phyloP scores from a whole-genome alignment of 208 protist species.

The Leptomonas seymouri region DNA sequence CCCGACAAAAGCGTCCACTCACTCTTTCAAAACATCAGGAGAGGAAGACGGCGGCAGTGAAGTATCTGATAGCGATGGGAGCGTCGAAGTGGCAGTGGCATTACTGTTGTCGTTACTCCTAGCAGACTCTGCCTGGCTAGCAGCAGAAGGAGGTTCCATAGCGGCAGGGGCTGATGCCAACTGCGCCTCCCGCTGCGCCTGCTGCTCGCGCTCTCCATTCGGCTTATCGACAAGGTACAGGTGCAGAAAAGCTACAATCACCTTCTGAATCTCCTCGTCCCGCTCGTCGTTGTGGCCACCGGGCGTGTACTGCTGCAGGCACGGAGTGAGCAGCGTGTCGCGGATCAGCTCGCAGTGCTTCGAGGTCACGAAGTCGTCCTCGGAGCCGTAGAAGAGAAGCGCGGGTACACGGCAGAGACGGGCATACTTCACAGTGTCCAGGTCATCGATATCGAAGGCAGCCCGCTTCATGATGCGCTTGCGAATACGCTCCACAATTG shows the following conservation, averaged over 20 bases:
- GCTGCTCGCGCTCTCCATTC: slow-evolving; percentile 19
- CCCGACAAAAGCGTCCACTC: not conserved
- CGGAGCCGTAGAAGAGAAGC: slow-evolving; percentile 91
- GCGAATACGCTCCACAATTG: slow-evolving; percentile 85
- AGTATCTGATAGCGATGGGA: not conserved
- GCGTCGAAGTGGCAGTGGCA: not conserved
- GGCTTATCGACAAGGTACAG: slow-evolving; percentile 83
- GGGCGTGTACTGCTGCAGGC: slow-evolving; percentile 72
- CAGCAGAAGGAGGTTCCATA: not conserved
- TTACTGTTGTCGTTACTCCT: not conserved
- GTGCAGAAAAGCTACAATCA: slow-evolving; percentile 83
- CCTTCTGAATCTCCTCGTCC: slow-evolving; percentile 66
- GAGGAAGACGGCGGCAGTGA: not conserved
- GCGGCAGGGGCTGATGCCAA: not conserved
- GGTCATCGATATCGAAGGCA: slow-evolving; percentile 94
- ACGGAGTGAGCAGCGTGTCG: slow-evolving; percentile 58
- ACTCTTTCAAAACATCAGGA: not conserved
- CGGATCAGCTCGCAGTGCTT: slow-evolving; percentile 79
- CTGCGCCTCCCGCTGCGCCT: slow-evolving; percentile 5
- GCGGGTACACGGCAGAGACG: slow-evolving; percentile 78
- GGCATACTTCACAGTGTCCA: slow-evolving; percentile 89
- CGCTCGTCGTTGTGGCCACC: slow-evolving; percentile 95
- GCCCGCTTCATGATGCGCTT: slow-evolving; percentile 87
- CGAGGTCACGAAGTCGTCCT: slow-evolving; percentile 92
- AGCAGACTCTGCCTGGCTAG: not conserved